Conservation (phyloP, 768 basidiomycete genomes). For the Mycena crocata region DNA sequence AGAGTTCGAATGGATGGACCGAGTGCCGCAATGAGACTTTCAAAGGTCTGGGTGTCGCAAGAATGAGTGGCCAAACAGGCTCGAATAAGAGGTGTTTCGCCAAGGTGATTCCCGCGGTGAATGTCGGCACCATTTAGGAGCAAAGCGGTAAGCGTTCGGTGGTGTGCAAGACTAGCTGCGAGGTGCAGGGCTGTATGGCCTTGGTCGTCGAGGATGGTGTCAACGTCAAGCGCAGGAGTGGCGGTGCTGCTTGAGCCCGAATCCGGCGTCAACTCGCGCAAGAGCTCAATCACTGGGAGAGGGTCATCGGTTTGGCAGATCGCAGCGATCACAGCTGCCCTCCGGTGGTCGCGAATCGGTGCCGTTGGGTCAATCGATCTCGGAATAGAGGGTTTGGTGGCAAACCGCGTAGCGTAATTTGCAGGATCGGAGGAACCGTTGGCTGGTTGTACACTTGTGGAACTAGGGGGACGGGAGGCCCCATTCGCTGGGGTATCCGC, state of each 20-base stretch:
- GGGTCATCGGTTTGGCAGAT: conserved; percentile 82
- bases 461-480: conserved; percentile 59
- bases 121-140: conserved; percentile 86
- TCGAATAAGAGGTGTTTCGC: conserved; percentile 95
- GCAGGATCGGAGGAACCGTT: conserved; percentile 56
- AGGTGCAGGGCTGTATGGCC: conserved; percentile 96
- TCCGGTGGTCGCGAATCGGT: conserved; percentile 65
- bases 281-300: conserved; percentile 65
- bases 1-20: conserved; percentile 86
- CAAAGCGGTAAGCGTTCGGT: conserved; percentile 74
- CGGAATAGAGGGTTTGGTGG: conserved; percentile 71
- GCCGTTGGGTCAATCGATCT: conserved; percentile 65
- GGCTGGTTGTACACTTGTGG: conserved; percentile 57
- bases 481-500: conserved; percentile 55
- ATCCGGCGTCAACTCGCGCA: conserved; percentile 71
- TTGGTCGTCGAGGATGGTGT: conserved; percentile 92
- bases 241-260: conserved; percentile 44
- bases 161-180: conserved; percentile 86
- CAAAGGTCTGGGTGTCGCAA: conserved; percentile 82
- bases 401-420: conserved; percentile 65
- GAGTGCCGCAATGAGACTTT: conserved; percentile 69
- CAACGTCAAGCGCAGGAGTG: conserved; percentile 66
- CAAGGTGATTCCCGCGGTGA: conserved; percentile 90
- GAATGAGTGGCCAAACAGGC: conserved; percentile 91
- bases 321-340: conserved; percentile 71